Conservation (phyloP, 352 stramenopile species). For the Detonula confervacea region DNA sequence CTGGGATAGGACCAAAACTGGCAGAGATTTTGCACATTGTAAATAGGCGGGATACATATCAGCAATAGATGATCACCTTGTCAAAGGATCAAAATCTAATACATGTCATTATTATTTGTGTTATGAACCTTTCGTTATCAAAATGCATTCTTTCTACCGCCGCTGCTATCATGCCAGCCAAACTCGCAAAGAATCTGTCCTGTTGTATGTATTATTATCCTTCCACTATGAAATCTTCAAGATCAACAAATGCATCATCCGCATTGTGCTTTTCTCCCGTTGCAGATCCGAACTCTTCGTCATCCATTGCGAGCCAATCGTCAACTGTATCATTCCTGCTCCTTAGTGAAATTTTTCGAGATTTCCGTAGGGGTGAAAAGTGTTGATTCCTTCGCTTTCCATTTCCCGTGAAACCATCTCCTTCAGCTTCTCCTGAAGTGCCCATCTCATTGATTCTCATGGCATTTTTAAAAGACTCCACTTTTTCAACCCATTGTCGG, state of each 20-base stretch:
- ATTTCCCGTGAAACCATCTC: conserved; percentile 2
- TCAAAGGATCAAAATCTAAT: too few species aligned
- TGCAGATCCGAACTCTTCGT: conserved; percentile 47
- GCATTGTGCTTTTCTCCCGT: conserved; percentile 48
- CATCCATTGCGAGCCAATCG: conserved; percentile 52
- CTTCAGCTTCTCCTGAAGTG: conserved; percentile 3
- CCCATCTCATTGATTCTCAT: conserved; percentile 21
- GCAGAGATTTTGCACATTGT: conserved; percentile 66
- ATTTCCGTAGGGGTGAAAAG: conserved; percentile 15
- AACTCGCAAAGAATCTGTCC: background rate
- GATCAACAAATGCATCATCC: conserved; percentile 56
- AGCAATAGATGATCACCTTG: too few species aligned
- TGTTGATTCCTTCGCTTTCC: conserved; percentile 19
- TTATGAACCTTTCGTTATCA: too few species aligned
- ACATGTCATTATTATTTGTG: too few species aligned
- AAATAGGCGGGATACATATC: conserved; percentile 58
- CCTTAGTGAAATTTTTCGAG: conserved; percentile 23
- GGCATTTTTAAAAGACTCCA: conserved; percentile 12
- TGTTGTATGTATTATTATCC: conserved; percentile 34
- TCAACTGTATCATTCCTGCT: conserved; percentile 61
- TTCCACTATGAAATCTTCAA: conserved; percentile 63
- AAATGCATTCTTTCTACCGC: too few species aligned
- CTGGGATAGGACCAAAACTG: conserved; percentile 70
- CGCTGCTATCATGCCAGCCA: too few species aligned
- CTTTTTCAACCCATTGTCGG: conserved; percentile 14